A percentile compares a stretch with the other conserved stretches of the same genome.
Evolutionary conservation across 371 early-diverging fungal genomes (phyloP).

Genomic region (Apophysomyces variabilis): DNA sequence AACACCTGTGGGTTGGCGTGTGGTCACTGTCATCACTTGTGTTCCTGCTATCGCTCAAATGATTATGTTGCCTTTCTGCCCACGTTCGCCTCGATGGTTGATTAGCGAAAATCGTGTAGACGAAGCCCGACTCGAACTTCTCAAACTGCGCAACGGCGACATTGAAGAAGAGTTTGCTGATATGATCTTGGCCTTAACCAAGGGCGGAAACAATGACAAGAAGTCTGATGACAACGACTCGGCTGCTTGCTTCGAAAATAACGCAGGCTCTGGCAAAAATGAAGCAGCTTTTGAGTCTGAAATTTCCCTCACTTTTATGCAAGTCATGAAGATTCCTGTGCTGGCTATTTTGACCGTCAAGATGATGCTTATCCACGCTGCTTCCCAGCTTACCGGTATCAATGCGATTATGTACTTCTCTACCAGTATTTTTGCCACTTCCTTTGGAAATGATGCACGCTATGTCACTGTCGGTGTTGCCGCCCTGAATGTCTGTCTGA

Average conservation of each 20-base stretch:
- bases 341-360: constrained; percentile 61
- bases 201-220: not conserved
- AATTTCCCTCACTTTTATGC: constrained; percentile 24
- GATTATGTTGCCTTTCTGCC: constrained; percentile 61
- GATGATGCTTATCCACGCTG: constrained; percentile 38
- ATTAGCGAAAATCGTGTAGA: constrained; percentile 52
- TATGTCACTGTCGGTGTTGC: constrained; percentile 62
- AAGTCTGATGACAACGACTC: constrained; percentile 8
- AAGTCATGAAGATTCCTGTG: constrained; percentile 45
- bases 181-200: constrained; percentile 28
- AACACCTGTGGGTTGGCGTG: constrained; percentile 59
- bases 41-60: constrained; percentile 68
- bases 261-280: constrained; percentile 21
- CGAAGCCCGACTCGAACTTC: constrained; percentile 52
- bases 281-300: constrained; percentile 16
- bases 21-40: constrained; percentile 54
- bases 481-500: constrained; percentile 60
- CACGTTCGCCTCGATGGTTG: constrained; percentile 70
- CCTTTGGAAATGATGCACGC: constrained; percentile 52
- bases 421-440: constrained; percentile 59
- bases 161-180: constrained; percentile 54
- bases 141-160: constrained; percentile 51
- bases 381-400: constrained; percentile 87
- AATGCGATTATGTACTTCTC: constrained; percentile 82
- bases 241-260: constrained; percentile 19